phyloP scores from a whole-genome alignment of 1,284 basidiomycete species.

The Trichosporon sp. region DNA sequence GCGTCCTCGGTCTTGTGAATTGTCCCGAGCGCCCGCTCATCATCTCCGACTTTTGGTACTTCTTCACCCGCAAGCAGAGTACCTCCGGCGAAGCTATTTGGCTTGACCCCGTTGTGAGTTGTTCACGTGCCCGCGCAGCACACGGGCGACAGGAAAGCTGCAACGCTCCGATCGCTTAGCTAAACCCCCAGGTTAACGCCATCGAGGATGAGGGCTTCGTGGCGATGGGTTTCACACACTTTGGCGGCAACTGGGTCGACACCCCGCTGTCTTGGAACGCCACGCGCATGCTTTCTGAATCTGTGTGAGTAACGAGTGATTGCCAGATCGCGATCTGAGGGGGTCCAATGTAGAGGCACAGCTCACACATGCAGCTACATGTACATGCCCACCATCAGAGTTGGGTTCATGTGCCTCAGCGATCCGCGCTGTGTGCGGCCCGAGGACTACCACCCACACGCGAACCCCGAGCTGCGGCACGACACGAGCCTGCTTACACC shows the following conservation, averaged over 20 bases:
- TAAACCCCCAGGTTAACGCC: conserved; percentile 1
- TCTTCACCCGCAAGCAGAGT: conserved; percentile 27
- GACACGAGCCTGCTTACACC: conserved; percentile 36
- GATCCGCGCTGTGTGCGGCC: conserved; percentile 51
- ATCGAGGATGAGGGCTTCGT: conserved; percentile 10
- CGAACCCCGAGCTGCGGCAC: conserved; percentile 32
- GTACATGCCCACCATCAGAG: conserved; percentile 30
- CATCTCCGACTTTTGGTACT: conserved; percentile 46
- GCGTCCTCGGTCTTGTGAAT: conserved; percentile 36
- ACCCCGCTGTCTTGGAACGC: conserved; percentile 13
- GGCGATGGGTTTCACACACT: not conserved
- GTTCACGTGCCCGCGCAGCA: too few species aligned
- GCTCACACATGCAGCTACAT: not conserved
- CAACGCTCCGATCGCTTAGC: too few species aligned
- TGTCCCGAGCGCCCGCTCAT: conserved; percentile 46
- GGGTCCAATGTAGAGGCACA: not conserved
- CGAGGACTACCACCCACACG: conserved; percentile 44
- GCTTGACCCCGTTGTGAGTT: conserved; percentile 39
- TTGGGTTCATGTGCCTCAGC: conserved; percentile 44
- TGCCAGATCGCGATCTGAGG: not conserved
- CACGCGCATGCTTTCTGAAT: conserved; percentile 13
- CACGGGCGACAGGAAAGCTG: too few species aligned
- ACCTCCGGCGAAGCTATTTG: conserved; percentile 46
- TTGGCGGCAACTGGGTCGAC: not conserved
- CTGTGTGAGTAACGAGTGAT: conserved; percentile 2